phyloP scores from a whole-genome alignment of 202 grass and related monocot genomes.

The Bolboschoenoplectus hybrid region DNA sequence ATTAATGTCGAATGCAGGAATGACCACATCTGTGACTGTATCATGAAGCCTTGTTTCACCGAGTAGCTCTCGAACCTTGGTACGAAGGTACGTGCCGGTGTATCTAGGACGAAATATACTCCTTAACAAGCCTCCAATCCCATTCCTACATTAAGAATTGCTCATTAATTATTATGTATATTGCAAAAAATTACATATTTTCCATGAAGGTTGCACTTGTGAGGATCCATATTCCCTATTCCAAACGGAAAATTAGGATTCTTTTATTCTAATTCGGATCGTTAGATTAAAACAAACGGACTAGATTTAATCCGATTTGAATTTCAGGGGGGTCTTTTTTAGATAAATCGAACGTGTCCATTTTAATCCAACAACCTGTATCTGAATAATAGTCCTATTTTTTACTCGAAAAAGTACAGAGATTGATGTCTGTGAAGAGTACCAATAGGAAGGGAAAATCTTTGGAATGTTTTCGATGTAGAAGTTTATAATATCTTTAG shows the following conservation, averaged over 20 bases:
- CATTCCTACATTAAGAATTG: conserved; percentile 9
- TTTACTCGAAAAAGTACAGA: too few relatives aligned
- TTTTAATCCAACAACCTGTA: too few relatives aligned
- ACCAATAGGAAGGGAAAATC: conserved; percentile 58
- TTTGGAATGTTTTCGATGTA: conserved; percentile 52
- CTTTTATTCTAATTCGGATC: too few relatives aligned
- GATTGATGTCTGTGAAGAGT: neutral
- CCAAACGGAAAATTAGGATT: too few relatives aligned
- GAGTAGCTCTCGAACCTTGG: conserved; percentile 33
- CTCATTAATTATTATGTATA: neutral
- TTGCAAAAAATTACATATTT: neutral
- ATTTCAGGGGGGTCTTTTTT: too few relatives aligned
- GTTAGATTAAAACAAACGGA: too few relatives aligned
- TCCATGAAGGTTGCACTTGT: neutral
- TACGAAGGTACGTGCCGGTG: conserved; percentile 52
- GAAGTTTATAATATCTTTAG: conserved; percentile 53
- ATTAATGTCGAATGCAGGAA: conserved; percentile 71
- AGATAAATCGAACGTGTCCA: too few relatives aligned
- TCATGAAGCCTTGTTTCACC: conserved; percentile 44
- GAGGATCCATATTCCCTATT: neutral
- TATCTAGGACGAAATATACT: conserved; percentile 48
- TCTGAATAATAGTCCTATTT: too few relatives aligned
- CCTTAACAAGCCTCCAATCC: neutral
- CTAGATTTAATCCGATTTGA: too few relatives aligned
- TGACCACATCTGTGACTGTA: conserved; percentile 46